A percentile compares a stretch with the other conserved stretches of the same genome.
Evolutionary conservation across 1,139 yeast genomes (phyloP).

Genomic region (Debaryomyces coudertii): DNA sequence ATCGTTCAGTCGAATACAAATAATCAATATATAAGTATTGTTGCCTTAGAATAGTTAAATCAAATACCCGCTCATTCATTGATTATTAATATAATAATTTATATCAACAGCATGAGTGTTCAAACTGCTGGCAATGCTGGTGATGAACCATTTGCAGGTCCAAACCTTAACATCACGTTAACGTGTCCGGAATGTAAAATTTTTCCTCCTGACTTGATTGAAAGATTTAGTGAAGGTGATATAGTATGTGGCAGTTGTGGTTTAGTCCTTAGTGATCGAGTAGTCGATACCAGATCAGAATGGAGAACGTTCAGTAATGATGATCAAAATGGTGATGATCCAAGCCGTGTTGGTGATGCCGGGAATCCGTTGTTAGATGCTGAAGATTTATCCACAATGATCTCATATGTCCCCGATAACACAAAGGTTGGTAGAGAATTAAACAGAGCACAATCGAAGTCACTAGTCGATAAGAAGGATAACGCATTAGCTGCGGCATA

Average conservation of each 20-base stretch:
- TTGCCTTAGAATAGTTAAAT: slow-evolving; percentile 6
- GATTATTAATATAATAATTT: slow-evolving; percentile 11
- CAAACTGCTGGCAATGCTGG: slow-evolving; percentile 18
- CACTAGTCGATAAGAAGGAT: slow-evolving; percentile 84
- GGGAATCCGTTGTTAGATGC: slow-evolving; percentile 93
- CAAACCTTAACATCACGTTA: slow-evolving; percentile 83
- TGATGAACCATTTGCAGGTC: slow-evolving; percentile 52
- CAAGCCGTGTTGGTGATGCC: slow-evolving; percentile 99
- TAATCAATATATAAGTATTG: slow-evolving; percentile 4
- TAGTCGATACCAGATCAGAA: slow-evolving; percentile 94
- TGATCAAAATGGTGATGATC: slow-evolving; percentile 97
- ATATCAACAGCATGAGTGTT: slow-evolving; percentile 15
- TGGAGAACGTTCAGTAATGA: slow-evolving; percentile 98
- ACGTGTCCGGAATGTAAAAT: slow-evolving; percentile 97
- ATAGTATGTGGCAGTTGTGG: slow-evolving; percentile 98
- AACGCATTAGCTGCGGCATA: slow-evolving; percentile 88
- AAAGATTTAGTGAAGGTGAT: slow-evolving; percentile 95
- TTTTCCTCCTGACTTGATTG: slow-evolving; percentile 93
- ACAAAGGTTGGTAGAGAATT: slow-evolving; percentile 81
- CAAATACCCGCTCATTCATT: slow-evolving; percentile 7
- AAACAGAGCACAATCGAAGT: slow-evolving; percentile 84
- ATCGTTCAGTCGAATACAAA: slow-evolving; percentile 18
- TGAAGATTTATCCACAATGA: slow-evolving; percentile 89
- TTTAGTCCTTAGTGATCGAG: slow-evolving; percentile 84
- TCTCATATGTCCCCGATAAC: slow-evolving; percentile 81